These are phyloP conservation scores for Eustoma russellianum DNA, from an alignment of 257 asterid species.

Conservation along the genomic window DNA sequence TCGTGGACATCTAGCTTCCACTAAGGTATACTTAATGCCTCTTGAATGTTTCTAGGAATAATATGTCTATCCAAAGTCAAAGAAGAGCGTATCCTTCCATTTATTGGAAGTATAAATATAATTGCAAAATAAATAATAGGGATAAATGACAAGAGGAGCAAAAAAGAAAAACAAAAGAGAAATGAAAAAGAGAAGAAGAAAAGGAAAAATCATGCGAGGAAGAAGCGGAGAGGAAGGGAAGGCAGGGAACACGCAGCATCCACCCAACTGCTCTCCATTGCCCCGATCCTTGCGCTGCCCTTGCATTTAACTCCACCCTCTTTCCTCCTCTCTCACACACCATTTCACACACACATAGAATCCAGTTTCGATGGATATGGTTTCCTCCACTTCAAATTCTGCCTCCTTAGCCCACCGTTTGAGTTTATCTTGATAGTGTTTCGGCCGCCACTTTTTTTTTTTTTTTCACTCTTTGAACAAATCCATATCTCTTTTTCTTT, in stretches of 20 bases:
- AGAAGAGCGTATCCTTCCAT: no score
- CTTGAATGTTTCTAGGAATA: no score
- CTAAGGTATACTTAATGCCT: no score
- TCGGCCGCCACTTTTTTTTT: neutral
- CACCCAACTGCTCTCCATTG: conserved; percentile 20
- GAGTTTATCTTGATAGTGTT: neutral
- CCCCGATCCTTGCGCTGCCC: conserved; percentile 46
- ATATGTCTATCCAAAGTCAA: no score
- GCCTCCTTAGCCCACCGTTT: neutral
- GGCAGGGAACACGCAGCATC: neutral
- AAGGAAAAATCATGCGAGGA: neutral
- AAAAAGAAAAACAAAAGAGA: neutral
- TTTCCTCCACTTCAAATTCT: neutral
- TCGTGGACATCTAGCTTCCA: no score
- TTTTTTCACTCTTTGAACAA: neutral
- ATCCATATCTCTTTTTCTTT: neutral
- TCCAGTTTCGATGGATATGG: conserved; percentile 7
- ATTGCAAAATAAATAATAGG: no score
- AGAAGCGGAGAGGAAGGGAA: neutral
- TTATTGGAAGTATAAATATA: no score
- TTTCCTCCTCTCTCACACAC: conserved; percentile 8
- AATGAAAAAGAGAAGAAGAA: neutral
- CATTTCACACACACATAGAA: neutral
- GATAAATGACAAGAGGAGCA: neutral
- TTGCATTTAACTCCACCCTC: conserved; percentile 4